phyloP scores from a whole-genome alignment of 1,139 yeast species.

The Debaryomyces coudertii region DNA sequence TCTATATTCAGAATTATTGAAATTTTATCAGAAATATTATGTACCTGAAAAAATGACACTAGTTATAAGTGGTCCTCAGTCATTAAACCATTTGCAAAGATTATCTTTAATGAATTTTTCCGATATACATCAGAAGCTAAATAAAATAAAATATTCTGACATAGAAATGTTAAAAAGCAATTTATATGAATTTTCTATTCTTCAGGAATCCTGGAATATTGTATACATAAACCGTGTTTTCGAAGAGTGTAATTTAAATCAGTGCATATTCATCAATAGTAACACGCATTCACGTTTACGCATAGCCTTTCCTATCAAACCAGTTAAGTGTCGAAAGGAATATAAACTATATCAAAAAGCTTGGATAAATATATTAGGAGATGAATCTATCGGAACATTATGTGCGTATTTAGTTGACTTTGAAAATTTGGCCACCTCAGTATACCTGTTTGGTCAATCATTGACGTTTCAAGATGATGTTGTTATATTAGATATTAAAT shows the following conservation, averaged over 20 bases:
- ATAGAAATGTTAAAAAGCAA: background rate
- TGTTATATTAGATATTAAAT: constrained; percentile 47
- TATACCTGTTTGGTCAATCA: constrained; percentile 43
- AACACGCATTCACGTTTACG: constrained; percentile 25
- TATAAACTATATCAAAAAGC: constrained; percentile 33
- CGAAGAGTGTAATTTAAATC: constrained; percentile 4
- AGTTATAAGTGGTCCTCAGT: constrained; percentile 66
- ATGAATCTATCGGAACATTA: constrained; percentile 54
- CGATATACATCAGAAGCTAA: constrained; percentile 19
- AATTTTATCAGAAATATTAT: constrained; percentile 36
- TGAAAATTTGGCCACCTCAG: constrained; percentile 31
- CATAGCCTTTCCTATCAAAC: constrained; percentile 40
- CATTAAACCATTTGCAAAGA: constrained; percentile 58
- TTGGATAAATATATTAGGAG: constrained; percentile 66
- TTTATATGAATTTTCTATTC: constrained; percentile 3
- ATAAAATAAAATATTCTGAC: background rate
- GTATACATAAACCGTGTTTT: constrained; percentile 8
- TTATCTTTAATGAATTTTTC: constrained; percentile 48
- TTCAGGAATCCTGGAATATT: constrained; percentile 5
- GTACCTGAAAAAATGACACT: constrained; percentile 50
- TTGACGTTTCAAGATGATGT: constrained; percentile 36
- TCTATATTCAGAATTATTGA: constrained; percentile 24
- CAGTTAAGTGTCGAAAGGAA: constrained; percentile 15
- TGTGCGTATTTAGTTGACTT: constrained; percentile 31
- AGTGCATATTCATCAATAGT: constrained; percentile 16